A percentile compares a stretch with the other conserved stretches of the same genome.
These are phyloP conservation scores for Glycine tomentella DNA, from an alignment of 306 rosid genomes.

Conservation along the genomic window DNA sequence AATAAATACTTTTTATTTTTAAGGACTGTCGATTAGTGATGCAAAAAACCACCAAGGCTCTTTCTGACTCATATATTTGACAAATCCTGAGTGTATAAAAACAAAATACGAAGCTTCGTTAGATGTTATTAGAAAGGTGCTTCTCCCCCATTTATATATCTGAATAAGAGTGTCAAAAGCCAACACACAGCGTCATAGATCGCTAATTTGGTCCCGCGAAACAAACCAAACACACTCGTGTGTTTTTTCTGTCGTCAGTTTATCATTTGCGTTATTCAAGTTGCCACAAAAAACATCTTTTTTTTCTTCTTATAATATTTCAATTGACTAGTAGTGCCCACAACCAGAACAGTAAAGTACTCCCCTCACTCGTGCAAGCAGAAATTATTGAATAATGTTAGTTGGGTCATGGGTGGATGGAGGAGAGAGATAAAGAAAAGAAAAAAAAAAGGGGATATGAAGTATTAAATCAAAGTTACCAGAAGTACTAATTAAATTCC, in stretches of 20 bases:
- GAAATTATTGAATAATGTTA: no score
- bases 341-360: background rate
- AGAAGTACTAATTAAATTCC: no score
- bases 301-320: background rate
- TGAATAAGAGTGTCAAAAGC: background rate
- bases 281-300: conserved; percentile 7
- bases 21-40: background rate
- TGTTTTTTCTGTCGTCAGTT: conserved; percentile 5
- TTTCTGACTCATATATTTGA: background rate
- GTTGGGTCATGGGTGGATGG: no score
- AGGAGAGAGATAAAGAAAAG: no score
- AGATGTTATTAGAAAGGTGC: background rate
- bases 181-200: background rate
- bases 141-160: background rate
- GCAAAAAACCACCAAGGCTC: background rate
- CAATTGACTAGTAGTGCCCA: background rate
- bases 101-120: conserved; percentile 24
- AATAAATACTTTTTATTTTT: background rate
- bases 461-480: no score
- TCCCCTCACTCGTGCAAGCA: background rate
- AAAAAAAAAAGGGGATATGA: no score
- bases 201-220: conserved; percentile 18
- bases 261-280: background rate
- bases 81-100: background rate
- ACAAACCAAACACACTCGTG: background rate